These are phyloP conservation scores for Termitomyces sp. DNA, from an alignment of 1,284 basidiomycete species.

Conservation along the genomic window DNA sequence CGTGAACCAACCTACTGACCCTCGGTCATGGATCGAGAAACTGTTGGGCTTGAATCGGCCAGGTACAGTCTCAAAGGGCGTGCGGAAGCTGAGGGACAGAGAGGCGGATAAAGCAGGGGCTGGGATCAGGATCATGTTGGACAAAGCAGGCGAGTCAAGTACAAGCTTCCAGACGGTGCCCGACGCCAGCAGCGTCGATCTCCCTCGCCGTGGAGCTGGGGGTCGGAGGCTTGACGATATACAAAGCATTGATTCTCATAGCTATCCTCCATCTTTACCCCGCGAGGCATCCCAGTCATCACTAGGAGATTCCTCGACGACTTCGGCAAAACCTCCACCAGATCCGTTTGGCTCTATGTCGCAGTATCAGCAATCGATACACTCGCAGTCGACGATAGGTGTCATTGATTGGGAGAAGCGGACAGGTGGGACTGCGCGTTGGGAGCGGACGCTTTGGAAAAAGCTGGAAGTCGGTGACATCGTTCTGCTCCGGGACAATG, in stretches of 20 bases:
- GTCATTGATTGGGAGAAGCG: slow-evolving; percentile 77
- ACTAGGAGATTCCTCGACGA: slow-evolving; percentile 28
- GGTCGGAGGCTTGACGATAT: slow-evolving; percentile 61
- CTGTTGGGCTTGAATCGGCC: slow-evolving; percentile 65
- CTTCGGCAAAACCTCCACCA: slow-evolving; percentile 18
- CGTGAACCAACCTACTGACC: slow-evolving; percentile 80
- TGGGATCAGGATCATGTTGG: slow-evolving; percentile 61
- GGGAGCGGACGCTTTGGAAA: slow-evolving; percentile 98
- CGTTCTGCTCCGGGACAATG: slow-evolving; percentile 86
- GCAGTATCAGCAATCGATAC: slow-evolving; percentile 52
- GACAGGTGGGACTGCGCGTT: slow-evolving; percentile 69
- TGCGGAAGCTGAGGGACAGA: slow-evolving; percentile 77
- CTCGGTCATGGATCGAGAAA: slow-evolving; percentile 71
- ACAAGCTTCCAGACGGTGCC: slow-evolving; percentile 32
- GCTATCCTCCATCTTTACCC: slow-evolving; percentile 48
- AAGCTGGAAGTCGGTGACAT: slow-evolving; percentile 98
- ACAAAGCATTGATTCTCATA: slow-evolving; percentile 59
- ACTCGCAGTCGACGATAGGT: slow-evolving; percentile 48
- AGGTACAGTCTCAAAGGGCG: slow-evolving; percentile 78
- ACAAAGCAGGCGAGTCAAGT: slow-evolving; percentile 44
- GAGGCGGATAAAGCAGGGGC: slow-evolving; percentile 60
- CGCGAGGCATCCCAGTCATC: slow-evolving; percentile 31
- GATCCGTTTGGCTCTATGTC: slow-evolving; percentile 38
- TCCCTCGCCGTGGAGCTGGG: slow-evolving; percentile 34
- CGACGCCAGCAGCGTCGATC: slow-evolving; percentile 38